Evolutionary conservation across 1,139 yeast genomes (phyloP), one percentile per base, ranked within the genome.

Genomic region (Candida frijolesensis): DNA sequence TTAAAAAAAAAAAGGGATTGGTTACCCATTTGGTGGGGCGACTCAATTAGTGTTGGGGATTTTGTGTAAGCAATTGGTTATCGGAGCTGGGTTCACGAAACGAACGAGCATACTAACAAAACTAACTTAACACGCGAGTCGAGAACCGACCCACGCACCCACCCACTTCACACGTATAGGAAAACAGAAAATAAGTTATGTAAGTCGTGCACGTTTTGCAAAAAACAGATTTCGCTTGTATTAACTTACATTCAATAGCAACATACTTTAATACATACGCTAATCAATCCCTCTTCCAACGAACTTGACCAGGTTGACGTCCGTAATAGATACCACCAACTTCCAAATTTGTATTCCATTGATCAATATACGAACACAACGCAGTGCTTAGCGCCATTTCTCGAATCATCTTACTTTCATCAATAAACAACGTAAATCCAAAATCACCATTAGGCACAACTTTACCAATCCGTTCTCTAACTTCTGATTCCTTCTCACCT

Each of bases 321-420:
- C 82, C 80, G 54, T 72, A 76, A 63, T 83, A 83, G 45, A 83
- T 80, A 32, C 88, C 88, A 19, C 88, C 87, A 34, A 82, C 79
- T 30, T 80, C 81, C 45, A 79, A 64, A 54, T 71, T 70, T 15
- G 88, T 83, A 59, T 81, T 84, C 89, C 89, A 84, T 55, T 83
- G 87, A 59, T 84, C 89, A 51, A 84, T 76, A 61, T 70, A 78
- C 43, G 85, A 81, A 56, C 83, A 78, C 57, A 84, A 67, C 2
- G 87, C 87, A 5, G 85, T 78, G 35, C 83, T 69, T 32, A 84
- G 61, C 0, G 85, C 88, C 67, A 84, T 60, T 55, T 82, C 86
- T 44, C 77, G 65, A 9, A 82, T 74, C 40, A 83, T 76, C 59
- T 81, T 78, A 29, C 76, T 52, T 58, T 80, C 84, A 61, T 84